Percentiles rank a stretch among this genome's conserved stretches.
These are phyloP conservation scores for Fusarium multiceps DNA, from an alignment of 2,329 filamentous ascomycete genomes.

Conservation along the genomic window DNA sequence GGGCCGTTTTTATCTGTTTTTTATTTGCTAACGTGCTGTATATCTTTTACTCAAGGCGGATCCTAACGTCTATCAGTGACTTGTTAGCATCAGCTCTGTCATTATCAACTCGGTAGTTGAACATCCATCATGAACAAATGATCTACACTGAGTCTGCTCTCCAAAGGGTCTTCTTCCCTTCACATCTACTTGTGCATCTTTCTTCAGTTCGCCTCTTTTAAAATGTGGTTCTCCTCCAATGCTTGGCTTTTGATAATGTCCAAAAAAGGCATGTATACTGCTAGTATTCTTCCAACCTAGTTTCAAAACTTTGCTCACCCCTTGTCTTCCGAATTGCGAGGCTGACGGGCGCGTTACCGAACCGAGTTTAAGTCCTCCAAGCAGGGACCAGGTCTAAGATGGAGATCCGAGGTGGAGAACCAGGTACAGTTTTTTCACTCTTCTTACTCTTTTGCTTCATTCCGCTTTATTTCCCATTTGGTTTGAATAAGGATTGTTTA, in stretches of 20 bases:
- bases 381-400: slow-evolving; percentile 22
- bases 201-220: slow-evolving; percentile 9
- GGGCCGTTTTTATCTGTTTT: slow-evolving; percentile 27
- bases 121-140: no score
- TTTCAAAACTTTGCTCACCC: slow-evolving; percentile 13
- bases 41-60: slow-evolving; percentile 19
- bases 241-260: slow-evolving; percentile 12
- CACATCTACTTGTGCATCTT: neutral
- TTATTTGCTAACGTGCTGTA: neutral
- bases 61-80: neutral
- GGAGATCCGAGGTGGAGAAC: slow-evolving; percentile 29
- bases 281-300: slow-evolving; percentile 20
- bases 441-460: neutral
- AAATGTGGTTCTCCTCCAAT: slow-evolving; percentile 23
- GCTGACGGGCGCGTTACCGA: slow-evolving; percentile 37
- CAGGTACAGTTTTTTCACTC: slow-evolving; percentile 1
- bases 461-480: neutral
- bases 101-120: neutral
- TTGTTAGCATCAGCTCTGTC: neutral
- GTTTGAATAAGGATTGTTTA: slow-evolving; percentile 2
- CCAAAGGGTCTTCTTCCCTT: neutral
- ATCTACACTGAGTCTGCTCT: neutral
- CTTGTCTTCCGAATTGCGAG: slow-evolving; percentile 27
- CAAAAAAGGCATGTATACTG: slow-evolving; percentile 30
- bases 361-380: slow-evolving; percentile 5